phyloP scores from a whole-genome alignment of 164 flowering plant genomes.

The Aristolochia californica region DNA sequence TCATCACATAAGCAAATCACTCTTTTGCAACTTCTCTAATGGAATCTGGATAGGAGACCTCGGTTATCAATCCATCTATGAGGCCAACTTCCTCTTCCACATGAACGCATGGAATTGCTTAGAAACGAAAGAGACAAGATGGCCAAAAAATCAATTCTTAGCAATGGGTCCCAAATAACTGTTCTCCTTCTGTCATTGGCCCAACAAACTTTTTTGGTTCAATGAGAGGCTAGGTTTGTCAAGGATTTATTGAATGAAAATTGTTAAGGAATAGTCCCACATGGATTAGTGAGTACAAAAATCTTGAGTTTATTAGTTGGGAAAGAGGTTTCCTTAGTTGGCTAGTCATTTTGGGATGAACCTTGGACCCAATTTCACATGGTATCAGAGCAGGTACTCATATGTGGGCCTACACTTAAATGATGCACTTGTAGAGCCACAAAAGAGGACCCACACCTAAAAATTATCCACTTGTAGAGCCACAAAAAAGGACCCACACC shows the following conservation, averaged over 20 bases:
- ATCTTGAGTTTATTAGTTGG: too few species aligned
- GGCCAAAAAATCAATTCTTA: conserved; percentile 71
- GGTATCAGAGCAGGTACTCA: too few species aligned
- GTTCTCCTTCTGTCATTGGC: conserved; percentile 38
- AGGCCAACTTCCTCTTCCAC: conserved; percentile 72
- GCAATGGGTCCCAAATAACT: conserved; percentile 71
- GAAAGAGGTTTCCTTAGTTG: too few species aligned
- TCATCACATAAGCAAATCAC: background rate
- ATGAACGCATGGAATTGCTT: conserved; percentile 89
- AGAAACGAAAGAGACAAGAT: conserved; percentile 61
- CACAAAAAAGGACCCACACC: too few species aligned
- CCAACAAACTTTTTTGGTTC: conserved; percentile 45
- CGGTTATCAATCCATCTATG: conserved; percentile 38
- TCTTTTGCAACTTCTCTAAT: conserved; percentile 47
- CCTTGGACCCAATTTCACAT: too few species aligned
- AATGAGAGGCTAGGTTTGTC: conserved; percentile 76
- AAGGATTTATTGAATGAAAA: conserved; percentile 96
- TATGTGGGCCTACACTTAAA: too few species aligned
- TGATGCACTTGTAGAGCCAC: too few species aligned
- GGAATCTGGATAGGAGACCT: conserved; percentile 61
- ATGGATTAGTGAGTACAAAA: too few species aligned
- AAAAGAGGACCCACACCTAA: too few species aligned
- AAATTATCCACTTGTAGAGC: too few species aligned
- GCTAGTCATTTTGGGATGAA: too few species aligned
- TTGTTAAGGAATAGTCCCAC: too few species aligned